Base-by-base conservation (phyloP, 2,329 filamentous ascomycete species). In the Fusarium mexicanum region DNA sequence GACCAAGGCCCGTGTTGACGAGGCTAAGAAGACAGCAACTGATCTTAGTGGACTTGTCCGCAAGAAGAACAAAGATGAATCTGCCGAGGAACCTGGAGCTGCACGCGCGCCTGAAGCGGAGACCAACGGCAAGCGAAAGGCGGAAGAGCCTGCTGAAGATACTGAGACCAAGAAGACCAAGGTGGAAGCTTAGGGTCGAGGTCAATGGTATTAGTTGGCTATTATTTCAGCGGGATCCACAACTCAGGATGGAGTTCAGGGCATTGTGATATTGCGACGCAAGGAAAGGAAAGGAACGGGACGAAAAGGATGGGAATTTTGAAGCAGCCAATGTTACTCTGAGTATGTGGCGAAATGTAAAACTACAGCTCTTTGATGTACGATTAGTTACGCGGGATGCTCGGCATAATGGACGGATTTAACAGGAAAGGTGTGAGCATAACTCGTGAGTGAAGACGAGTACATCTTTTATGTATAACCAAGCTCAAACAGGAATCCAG, bases 11-110 rank as follows among this genome's bases (percentile, higher is more conserved):
- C 87, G 90, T 73, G 86, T 94, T 51, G 90, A 92, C 51, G 92
- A 95, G 79, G 93, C 92, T 35, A 93, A 91, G 77, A 92, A 92
- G 83, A 88, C 85, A 13, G 94, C 94, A 12, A 94, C 89, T 22
- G 93, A 96, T 79, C 84, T 97, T 20, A 90, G 89, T 0, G 89
- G 91, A n/a, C 85, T 96, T 51, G 91, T 96, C 48, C 91, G 92
- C 77, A 95, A 92, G 79, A 95, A 92, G 79, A 91, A 86, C 78
- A 81, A 79, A 53, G 77, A 79, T 14, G 74, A 73, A 24, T 46
- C 69, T 16, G 40, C 67, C 10, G 61, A 80, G 29, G 75, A 72
- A 13, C 70, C 79, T 44, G 41, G 50, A 69, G 78, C 79, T 22
- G 50, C 50, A 33, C 57, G 79, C 60, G 67, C 40, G 29, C 57